A percentile compares a stretch with the other conserved stretches of the same genome.
phyloP scores from a whole-genome alignment of 441 rosid species.

The Erodium moschatum region DNA sequence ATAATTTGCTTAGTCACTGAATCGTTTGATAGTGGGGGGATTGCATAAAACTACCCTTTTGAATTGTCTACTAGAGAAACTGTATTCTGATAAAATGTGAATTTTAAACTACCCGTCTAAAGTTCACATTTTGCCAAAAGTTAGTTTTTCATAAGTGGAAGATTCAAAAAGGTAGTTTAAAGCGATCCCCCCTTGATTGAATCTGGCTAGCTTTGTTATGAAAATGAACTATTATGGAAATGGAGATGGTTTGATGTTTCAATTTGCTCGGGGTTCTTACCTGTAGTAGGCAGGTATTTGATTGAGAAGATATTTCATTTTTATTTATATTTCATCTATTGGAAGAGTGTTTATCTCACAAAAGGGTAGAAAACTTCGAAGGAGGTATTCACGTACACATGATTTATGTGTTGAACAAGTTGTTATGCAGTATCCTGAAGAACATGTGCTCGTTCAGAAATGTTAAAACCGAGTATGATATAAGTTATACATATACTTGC shows the following conservation, averaged over 20 bases:
- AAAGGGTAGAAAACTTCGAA: too few species aligned
- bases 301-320: not conserved
- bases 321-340: not conserved
- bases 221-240: not conserved
- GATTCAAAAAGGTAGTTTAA: too few species aligned
- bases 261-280: not conserved
- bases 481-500: not conserved
- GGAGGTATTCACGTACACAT: too few species aligned
- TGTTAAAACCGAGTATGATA: not conserved
- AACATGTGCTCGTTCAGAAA: not conserved
- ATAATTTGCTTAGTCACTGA: not conserved
- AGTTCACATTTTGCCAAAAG: too few species aligned
- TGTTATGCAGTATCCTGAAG: not conserved
- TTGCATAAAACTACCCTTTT: too few species aligned
- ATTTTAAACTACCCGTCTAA: too few species aligned
- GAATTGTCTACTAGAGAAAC: too few species aligned
- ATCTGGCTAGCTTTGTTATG: not conserved
- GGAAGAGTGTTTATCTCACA: not conserved
- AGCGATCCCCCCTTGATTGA: too few species aligned
- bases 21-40: not conserved
- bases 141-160: too few species aligned
- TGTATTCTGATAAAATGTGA: too few species aligned
- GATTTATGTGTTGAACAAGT: not conserved
- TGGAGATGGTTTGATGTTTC: not conserved
- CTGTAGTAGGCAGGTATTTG: not conserved